phyloP scores from a whole-genome alignment of 1,284 basidiomycete species.

The Mycosarcoma maydis region DNA sequence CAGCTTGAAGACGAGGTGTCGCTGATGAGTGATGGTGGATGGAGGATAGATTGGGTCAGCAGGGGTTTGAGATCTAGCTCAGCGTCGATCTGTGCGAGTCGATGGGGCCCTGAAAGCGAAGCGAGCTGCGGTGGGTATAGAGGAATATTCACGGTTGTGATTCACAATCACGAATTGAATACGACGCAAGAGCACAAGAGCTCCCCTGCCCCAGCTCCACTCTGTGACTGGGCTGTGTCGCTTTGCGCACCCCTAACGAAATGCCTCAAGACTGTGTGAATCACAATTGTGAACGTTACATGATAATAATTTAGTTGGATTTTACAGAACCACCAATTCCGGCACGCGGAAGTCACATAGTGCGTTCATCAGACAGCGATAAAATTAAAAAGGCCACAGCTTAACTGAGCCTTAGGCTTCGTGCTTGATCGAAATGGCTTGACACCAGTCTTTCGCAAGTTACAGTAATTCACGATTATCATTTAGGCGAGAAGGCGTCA shows the following conservation, averaged over 20 bases:
- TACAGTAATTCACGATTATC: no score
- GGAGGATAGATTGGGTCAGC: neutral
- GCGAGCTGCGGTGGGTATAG: neutral
- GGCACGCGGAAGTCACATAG: constrained; percentile 4
- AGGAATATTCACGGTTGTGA: no score
- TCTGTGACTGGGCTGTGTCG: neutral
- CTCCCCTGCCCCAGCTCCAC: no score
- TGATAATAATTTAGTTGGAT: neutral
- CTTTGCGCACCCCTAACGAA: constrained; percentile 4
- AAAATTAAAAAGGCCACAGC: no score
- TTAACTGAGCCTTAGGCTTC: no score
- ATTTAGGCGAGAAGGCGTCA: no score
- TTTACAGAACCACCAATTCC: constrained; percentile 17
- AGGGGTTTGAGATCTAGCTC: constrained; percentile 3
- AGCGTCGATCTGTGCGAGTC: constrained; percentile 23
- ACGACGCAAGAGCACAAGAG: neutral
- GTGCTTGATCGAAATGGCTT: no score
- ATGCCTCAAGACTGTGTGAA: no score
- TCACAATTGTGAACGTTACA: neutral
- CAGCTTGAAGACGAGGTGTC: neutral
- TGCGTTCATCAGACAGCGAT: constrained; percentile 34
- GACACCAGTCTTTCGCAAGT: no score
- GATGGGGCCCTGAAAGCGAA: constrained; percentile 2
- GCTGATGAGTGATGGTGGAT: constrained; percentile 6
- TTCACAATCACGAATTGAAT: no score